Evolutionary conservation across 179 eudicot species (phyloP).

Genomic region (Heliamphora pulchella): DNA sequence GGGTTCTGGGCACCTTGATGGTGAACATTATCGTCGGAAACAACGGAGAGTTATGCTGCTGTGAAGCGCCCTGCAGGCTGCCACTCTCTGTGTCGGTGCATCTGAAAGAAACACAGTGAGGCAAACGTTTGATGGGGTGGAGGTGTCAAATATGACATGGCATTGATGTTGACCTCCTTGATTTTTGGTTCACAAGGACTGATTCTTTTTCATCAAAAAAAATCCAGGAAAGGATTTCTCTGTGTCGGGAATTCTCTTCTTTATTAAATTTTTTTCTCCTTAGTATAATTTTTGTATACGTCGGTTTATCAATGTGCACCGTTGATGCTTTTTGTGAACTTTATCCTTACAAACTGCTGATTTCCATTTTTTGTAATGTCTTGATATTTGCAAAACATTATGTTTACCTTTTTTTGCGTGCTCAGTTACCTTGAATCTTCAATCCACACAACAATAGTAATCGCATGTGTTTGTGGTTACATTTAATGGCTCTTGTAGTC

Average conservation of each 20-base stretch:
- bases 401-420: background rate
- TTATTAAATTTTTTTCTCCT: too few species aligned
- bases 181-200: background rate
- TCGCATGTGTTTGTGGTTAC: too few species aligned
- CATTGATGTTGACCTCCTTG: background rate
- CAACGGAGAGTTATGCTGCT: background rate
- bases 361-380: background rate
- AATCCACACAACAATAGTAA: too few species aligned
- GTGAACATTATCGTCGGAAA: background rate
- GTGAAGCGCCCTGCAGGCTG: background rate
- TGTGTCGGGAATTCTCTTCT: background rate
- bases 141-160: background rate
- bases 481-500: too few species aligned
- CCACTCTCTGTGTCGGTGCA: background rate
- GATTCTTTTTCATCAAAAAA: background rate
- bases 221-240: background rate
- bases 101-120: background rate
- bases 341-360: background rate
- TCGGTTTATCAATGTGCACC: background rate
- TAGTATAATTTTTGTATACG: too few species aligned
- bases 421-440: too few species aligned
- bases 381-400: background rate
- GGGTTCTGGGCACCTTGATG: background rate
- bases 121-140: background rate
- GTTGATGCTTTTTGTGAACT: background rate